Conservation (phyloP, 1,284 basidiomycete genomes). For the Pisolithus thermaeus region DNA sequence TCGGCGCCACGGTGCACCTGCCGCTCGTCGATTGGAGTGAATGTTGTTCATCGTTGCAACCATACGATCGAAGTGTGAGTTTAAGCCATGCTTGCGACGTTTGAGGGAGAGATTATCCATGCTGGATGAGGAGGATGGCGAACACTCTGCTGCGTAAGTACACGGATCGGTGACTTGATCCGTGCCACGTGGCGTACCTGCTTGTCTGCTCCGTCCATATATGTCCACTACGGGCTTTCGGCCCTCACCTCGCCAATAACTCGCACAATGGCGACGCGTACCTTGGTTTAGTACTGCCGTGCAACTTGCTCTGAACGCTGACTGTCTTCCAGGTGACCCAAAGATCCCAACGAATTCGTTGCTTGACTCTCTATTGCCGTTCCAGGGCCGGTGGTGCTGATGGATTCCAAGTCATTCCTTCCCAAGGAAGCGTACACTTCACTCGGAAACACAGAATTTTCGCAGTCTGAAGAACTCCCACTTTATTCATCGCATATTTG, state of each 20-base stretch:
- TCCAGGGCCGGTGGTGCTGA: background rate
- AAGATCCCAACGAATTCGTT: background rate
- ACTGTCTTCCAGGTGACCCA: background rate
- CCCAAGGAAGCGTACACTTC: background rate
- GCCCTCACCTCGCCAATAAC: too few species aligned
- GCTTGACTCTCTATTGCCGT: background rate
- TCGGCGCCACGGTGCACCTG: conserved; percentile 24
- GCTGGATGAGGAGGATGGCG: conserved; percentile 5
- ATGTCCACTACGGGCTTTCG: too few species aligned
- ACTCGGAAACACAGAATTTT: background rate
- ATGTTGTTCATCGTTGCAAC: conserved; percentile 47
- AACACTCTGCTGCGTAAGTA: background rate
- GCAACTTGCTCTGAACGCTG: too few species aligned
- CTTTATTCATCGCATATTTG: conserved; percentile 10
- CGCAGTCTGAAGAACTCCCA: conserved; percentile 18
- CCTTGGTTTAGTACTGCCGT: too few species aligned
- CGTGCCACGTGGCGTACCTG: too few species aligned
- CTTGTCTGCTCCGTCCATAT: too few species aligned
- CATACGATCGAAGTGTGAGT: conserved; percentile 61
- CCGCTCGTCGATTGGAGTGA: conserved; percentile 18
- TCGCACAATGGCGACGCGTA: too few species aligned
- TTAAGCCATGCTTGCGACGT: conserved; percentile 46
- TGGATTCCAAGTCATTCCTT: background rate
- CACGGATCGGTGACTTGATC: too few species aligned
- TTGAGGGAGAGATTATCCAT: conserved; percentile 27